These are phyloP conservation scores for Botrytis tulipae DNA, from an alignment of 2,329 filamentous ascomycete genomes.

Conservation along the genomic window DNA sequence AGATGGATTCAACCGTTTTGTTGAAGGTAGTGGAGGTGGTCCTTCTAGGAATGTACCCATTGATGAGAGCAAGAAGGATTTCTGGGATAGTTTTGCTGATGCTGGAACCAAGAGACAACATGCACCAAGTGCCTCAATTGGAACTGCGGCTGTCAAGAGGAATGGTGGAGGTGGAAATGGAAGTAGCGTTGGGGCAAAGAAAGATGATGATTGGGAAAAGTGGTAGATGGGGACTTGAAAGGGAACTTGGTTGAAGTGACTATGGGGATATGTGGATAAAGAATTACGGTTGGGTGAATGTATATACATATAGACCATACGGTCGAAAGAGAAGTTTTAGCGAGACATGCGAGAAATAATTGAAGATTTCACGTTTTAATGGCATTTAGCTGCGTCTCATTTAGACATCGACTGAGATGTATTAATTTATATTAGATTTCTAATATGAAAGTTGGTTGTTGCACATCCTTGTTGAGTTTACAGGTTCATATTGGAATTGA, in stretches of 20 bases:
- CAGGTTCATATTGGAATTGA: neutral
- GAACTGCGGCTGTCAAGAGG: slow-evolving; percentile 38
- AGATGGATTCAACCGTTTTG: slow-evolving; percentile 80
- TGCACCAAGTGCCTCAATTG: slow-evolving; percentile 30
- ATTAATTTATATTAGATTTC: neutral
- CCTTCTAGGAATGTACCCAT: slow-evolving; percentile 43
- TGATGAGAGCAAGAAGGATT: slow-evolving; percentile 71
- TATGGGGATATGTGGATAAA: neutral
- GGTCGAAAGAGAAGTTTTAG: neutral
- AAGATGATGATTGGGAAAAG: slow-evolving; percentile 62
- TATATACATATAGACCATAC: slow-evolving; percentile 1
- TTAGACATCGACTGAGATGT: neutral
- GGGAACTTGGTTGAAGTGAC: neutral
- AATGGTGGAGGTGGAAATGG: slow-evolving; percentile 23
- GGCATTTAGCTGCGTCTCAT: neutral
- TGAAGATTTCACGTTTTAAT: neutral
- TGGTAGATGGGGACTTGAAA: slow-evolving; percentile 27
- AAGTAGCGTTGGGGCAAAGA: slow-evolving; percentile 39
- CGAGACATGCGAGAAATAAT: neutral
- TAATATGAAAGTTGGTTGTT: neutral
- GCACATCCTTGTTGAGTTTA: neutral
- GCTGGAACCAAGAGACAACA: slow-evolving; percentile 26
- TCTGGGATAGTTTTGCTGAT: slow-evolving; percentile 88
- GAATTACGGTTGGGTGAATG: neutral
- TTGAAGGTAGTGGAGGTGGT: slow-evolving; percentile 62